Conservation (phyloP, 306 rosid species). For the Boehmeria nivea region DNA sequence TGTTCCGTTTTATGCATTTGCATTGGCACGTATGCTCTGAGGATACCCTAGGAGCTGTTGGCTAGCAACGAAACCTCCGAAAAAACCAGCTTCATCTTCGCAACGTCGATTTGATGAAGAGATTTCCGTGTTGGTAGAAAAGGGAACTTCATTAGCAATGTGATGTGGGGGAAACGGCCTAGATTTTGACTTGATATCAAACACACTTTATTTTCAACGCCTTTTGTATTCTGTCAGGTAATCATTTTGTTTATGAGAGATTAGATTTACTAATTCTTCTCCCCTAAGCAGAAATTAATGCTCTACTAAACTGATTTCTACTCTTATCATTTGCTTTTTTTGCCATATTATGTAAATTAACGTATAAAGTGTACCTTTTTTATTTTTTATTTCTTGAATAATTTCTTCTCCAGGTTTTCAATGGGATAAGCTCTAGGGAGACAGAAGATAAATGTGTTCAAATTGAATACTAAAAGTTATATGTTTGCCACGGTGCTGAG, state of each 20-base stretch:
- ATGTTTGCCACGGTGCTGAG: conserved; percentile 73
- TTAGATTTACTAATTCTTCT: background rate
- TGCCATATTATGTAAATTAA: conserved; percentile 10
- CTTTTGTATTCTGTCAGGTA: conserved; percentile 97
- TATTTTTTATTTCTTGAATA: conserved; percentile 6
- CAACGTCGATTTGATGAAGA: conserved; percentile 84
- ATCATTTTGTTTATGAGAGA: conserved; percentile 7
- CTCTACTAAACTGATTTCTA: too few relatives aligned
- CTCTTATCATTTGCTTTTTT: too few relatives aligned
- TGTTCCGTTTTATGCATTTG: conserved; percentile 7
- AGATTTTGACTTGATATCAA: conserved; percentile 61
- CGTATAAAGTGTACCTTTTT: conserved; percentile 12
- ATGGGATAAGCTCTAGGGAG: conserved; percentile 94
- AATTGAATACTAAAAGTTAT: conserved; percentile 76
- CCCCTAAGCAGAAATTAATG: too few relatives aligned
- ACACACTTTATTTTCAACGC: conserved; percentile 94
- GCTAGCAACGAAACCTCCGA: conserved; percentile 96
- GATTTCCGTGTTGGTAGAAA: conserved; percentile 92
- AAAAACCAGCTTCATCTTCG: too few relatives aligned
- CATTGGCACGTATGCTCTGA: too few relatives aligned
- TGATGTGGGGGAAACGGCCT: conserved; percentile 97
- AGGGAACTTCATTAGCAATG: conserved; percentile 90
- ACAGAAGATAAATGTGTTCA: conserved; percentile 83
- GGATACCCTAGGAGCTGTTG: conserved; percentile 99
- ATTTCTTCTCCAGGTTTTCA: conserved; percentile 85